Base-by-base conservation (phyloP, 148 eudicot genomes). In the Arctostaphylos glauca region DNA sequence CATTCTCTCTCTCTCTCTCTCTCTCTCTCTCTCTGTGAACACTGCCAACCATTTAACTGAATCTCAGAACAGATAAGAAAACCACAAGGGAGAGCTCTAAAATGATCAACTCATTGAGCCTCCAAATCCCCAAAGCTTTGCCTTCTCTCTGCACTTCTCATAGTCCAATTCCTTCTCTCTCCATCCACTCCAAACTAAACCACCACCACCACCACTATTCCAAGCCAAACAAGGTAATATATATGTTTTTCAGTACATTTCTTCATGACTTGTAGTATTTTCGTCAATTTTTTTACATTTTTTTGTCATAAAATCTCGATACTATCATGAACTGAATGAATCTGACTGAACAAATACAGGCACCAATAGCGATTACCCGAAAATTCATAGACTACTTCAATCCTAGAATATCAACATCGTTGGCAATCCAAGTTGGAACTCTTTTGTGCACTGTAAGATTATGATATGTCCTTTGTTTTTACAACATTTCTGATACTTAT, bases 81-180 rank as follows among this genome's bases (percentile, higher is more conserved):
- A 80, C 66, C 76, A 25, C 44, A 19, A 70, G 13, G 5, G 50
- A 80, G 52, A 54, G 59, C 80, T 79, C 53, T 19, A 84, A 76
- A 79, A 93, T 92, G 94, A 92, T 90, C 88, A 80, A 74, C 87
- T 81, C 89, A 56, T 75, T 89, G 77, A 89, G 88, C 88, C 83
- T 87, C 84, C 89, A 87, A 16, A 77, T 89, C 79, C 91, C 93
- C 79, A 90, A 89, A 88, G 92, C 93, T 85, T 56, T 91, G 80
- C 98, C 95, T 87, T 81, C 82, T 87, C 90, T 89, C 81, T 83
- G 85, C 64, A 81, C 84, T 67, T 78, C 84, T 76, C 88, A 78
- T 41, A 19, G 52, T 62, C 81, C 43, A 85, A 50, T 47, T 38
- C 82, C 85, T 44, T 62, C 81, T 16, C 74, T 86, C 83, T 47